These are phyloP conservation scores for Picochlorum sp. DNA, from an alignment of 139 green algal species.

Conservation along the genomic window DNA sequence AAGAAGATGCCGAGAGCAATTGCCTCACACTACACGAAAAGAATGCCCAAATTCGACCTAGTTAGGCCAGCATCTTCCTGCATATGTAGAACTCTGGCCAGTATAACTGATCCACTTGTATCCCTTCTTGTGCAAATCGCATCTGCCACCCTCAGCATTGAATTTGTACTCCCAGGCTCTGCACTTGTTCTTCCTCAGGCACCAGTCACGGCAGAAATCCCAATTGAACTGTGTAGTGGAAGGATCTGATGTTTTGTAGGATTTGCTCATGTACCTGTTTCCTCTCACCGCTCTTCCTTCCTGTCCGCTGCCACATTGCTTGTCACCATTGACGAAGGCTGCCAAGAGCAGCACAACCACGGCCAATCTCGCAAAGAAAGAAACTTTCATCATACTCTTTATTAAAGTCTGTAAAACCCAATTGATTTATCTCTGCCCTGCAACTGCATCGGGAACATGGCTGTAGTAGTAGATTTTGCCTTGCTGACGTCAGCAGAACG, in stretches of 20 bases:
- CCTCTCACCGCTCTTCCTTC: background rate
- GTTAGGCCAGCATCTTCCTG: background rate
- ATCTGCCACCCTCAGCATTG: background rate
- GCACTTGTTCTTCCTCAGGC: background rate
- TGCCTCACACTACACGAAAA: too few relatives aligned
- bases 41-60: too few relatives aligned
- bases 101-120: background rate
- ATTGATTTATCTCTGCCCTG: too few relatives aligned
- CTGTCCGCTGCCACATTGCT: background rate
- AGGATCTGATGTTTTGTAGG: background rate
- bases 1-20: too few relatives aligned
- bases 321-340: background rate
- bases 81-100: background rate
- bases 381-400: background rate
- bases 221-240: background rate
- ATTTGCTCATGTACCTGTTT: conserved; percentile 4
- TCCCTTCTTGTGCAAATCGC: conserved; percentile 2
- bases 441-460: too few relatives aligned
- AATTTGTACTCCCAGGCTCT: background rate
- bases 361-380: background rate
- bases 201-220: background rate
- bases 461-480: too few relatives aligned
- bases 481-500: too few relatives aligned
- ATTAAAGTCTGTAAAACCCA: too few relatives aligned
- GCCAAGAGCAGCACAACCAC: background rate